Evolutionary conservation across 371 early-diverging fungal genomes (phyloP), one percentile per base, ranked within the genome.

Genomic region (Rhizomucor pusillus): DNA sequence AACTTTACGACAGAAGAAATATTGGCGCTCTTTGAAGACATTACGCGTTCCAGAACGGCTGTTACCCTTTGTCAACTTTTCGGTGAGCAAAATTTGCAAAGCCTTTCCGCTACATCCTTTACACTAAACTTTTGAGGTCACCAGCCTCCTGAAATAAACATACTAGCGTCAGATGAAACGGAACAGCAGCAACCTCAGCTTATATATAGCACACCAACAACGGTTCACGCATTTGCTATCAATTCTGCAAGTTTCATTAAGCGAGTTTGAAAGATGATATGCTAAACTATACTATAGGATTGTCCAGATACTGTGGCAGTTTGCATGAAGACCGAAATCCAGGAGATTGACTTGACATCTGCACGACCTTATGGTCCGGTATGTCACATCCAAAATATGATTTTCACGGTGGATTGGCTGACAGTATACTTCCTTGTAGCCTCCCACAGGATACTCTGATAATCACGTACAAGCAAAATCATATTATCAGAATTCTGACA

Each of bases 271-370:
- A 45, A 36, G 5, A 40, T 24, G 25, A 5, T n/a, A 1, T 12
- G 18, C 5, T 37, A 6, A 0, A 40, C 24, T 24, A 29, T 14
- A 6, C 36, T 44, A 23, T 43, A 73, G 73, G 33, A 57, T 39
- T 40, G 56, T 34, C 49, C 58, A 11, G 66, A 74, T 33, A 67
- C 67, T 0, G 69, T 81, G 10, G 82, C 79, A 2, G 62, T 84
- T 3, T 80, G 77, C 54, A 62, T 78, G n/a, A 73, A 80, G 37
- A 57, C 73, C 2, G 84, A 84, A 58, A 69, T 84, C 39, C 79
- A 75, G 43, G 84, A 84, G 50, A 65, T 84, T 43, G 82, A 84
- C 41, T 56, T 81, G 11, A 55, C 58, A 36, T 47, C 47, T 16
- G 55, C 52, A 0, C 56, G 23, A 55, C 59, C 55, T 14, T 61